phyloP scores from a whole-genome alignment of 2,329 filamentous ascomycete species.

The Penicillium verrucosum region DNA sequence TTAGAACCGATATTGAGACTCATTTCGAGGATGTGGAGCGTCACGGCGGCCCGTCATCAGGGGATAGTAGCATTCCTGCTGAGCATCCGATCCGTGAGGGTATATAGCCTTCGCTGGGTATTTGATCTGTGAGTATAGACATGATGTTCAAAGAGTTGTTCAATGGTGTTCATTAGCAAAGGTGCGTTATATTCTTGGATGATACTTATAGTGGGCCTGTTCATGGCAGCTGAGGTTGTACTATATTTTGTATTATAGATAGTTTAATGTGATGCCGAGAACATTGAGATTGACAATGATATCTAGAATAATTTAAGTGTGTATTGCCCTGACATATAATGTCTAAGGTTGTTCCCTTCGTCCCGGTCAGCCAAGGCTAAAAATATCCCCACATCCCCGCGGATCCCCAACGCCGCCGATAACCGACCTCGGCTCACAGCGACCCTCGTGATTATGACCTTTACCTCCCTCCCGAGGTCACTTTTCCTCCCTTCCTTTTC shows the following conservation, averaged over 20 bases:
- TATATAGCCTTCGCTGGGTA: background rate
- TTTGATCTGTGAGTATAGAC: background rate
- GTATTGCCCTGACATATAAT: no score
- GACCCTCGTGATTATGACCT: constrained; percentile 20
- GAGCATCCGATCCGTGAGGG: background rate
- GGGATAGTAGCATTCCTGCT: background rate
- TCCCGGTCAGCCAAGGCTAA: constrained; percentile 3
- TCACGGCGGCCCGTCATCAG: background rate
- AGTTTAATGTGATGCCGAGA: no score
- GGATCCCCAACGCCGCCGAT: constrained; percentile 23
- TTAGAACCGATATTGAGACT: constrained; percentile 12
- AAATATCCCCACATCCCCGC: constrained; percentile 19
- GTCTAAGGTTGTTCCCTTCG: background rate
- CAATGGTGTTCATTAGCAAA: background rate
- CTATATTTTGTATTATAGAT: background rate
- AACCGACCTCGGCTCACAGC: constrained; percentile 20
- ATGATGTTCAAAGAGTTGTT: background rate
- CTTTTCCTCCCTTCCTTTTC: background rate
- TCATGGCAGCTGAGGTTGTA: background rate
- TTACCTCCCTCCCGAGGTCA: background rate
- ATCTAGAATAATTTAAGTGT: background rate
- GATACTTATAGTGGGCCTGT: background rate
- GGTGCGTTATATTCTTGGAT: background rate
- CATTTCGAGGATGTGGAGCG: background rate
- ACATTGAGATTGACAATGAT: no score